Conservation (phyloP, 2,329 filamentous ascomycete genomes). For the Diplocarpon rosae region DNA sequence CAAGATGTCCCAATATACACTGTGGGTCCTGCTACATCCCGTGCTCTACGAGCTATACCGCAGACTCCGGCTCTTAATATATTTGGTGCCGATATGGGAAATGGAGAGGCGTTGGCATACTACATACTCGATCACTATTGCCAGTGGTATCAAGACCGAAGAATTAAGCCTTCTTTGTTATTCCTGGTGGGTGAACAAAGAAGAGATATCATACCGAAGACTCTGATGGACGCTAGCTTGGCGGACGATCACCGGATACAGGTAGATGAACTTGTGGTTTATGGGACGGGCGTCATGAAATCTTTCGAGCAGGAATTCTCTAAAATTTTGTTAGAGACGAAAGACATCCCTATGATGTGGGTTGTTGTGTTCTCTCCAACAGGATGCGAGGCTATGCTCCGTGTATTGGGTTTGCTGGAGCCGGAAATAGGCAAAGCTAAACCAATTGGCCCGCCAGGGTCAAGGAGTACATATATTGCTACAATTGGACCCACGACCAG, state of each 20-base stretch:
- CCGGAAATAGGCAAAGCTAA: constrained; percentile 30
- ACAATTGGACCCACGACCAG: constrained; percentile 92
- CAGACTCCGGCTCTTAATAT: constrained; percentile 47
- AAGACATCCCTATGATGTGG: constrained; percentile 43
- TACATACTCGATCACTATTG: constrained; percentile 73
- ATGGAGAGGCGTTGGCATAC: constrained; percentile 65
- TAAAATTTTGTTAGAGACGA: constrained; percentile 36
- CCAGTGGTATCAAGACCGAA: constrained; percentile 34
- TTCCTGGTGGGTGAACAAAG: constrained; percentile 88
- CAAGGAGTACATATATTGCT: constrained; percentile 51
- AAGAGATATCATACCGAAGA: constrained; percentile 80
- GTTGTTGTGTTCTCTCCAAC: constrained; percentile 64
- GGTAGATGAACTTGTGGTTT: constrained; percentile 74
- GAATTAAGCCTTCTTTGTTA: constrained; percentile 50
- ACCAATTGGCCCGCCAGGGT: constrained; percentile 7
- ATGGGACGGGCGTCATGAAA: constrained; percentile 74
- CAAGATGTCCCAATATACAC: constrained; percentile 57
- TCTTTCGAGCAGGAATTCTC: constrained; percentile 63
- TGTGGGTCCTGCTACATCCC: constrained; percentile 70
- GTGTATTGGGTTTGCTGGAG: constrained; percentile 41
- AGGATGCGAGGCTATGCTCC: constrained; percentile 50
- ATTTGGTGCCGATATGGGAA: constrained; percentile 73
- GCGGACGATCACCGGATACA: constrained; percentile 40
- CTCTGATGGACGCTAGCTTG: constrained; percentile 50
- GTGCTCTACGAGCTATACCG: constrained; percentile 51